Conservation (phyloP, 2,329 filamentous ascomycete species). For the Colletotrichum gloeosporioides region DNA sequence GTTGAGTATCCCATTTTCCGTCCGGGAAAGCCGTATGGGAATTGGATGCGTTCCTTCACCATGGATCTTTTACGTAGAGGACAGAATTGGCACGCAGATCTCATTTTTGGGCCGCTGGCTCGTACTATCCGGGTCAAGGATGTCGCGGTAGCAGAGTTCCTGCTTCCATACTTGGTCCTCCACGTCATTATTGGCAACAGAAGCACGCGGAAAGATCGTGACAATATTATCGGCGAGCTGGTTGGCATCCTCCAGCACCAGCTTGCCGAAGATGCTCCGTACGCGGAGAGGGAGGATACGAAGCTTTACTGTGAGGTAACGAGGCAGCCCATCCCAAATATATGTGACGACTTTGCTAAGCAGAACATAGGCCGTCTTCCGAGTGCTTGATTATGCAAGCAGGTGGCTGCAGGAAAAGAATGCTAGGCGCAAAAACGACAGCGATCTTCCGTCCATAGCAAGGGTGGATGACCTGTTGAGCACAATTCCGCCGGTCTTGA, state of each 20-base stretch:
- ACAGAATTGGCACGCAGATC: conserved; percentile 74
- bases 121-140: conserved; percentile 88
- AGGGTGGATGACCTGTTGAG: conserved; percentile 58
- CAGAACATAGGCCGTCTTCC: conserved; percentile 75
- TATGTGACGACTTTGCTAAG: neutral
- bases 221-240: conserved; percentile 75
- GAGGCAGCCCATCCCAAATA: conserved; percentile 23
- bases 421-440: conserved; percentile 27
- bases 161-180: conserved; percentile 85
- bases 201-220: conserved; percentile 63
- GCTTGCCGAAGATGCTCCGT: conserved; percentile 53
- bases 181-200: conserved; percentile 80
- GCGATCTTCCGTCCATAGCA: conserved; percentile 54
- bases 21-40: conserved; percentile 70
- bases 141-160: conserved; percentile 82
- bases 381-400: conserved; percentile 88
- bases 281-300: conserved; percentile 74
- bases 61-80: conserved; percentile 82
- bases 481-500: conserved; percentile 75
- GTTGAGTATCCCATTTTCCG: conserved; percentile 81
- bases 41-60: conserved; percentile 83
- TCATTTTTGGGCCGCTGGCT: conserved; percentile 82
- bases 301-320: conserved; percentile 86
- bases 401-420: conserved; percentile 86
- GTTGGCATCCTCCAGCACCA: conserved; percentile 73